These are phyloP conservation scores for Panicum hallii DNA, from an alignment of 202 grass and related monocot genomes.

Conservation along the genomic window DNA sequence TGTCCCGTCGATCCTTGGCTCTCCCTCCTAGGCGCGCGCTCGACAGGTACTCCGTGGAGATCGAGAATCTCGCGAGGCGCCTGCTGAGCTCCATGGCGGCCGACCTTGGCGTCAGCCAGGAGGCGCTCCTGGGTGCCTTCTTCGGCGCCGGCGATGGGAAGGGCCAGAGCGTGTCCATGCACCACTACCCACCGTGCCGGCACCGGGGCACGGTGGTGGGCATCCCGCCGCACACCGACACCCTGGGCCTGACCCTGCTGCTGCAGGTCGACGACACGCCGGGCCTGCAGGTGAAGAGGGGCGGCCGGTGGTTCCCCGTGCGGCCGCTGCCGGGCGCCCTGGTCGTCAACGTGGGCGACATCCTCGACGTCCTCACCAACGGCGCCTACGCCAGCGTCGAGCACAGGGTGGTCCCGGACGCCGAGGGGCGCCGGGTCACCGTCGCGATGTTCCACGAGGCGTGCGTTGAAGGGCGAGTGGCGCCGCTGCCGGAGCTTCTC, in stretches of 20 bases:
- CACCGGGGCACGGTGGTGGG: slow-evolving; percentile 55
- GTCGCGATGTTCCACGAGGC: background rate
- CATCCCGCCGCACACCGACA: slow-evolving; percentile 55
- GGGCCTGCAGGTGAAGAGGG: slow-evolving; percentile 58
- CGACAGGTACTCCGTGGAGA: slow-evolving; percentile 43
- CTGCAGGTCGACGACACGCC: slow-evolving; percentile 51
- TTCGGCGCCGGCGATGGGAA: background rate
- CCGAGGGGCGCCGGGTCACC: background rate
- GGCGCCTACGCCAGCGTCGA: background rate
- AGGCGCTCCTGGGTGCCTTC: slow-evolving; percentile 24
- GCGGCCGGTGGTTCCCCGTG: slow-evolving; percentile 38
- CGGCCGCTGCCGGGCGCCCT: slow-evolving; percentile 15
- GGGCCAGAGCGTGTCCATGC: slow-evolving; percentile 34
- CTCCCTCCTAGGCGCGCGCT: background rate
- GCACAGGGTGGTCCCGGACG: background rate
- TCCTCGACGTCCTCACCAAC: slow-evolving; percentile 42
- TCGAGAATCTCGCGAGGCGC: slow-evolving; percentile 33
- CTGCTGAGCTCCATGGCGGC: slow-evolving; percentile 51
- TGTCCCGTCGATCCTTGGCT: too few relatives aligned
- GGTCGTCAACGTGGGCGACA: slow-evolving; percentile 31
- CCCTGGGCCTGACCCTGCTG: background rate
- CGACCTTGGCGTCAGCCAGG: slow-evolving; percentile 5
- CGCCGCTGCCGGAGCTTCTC: background rate
- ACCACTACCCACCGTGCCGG: slow-evolving; percentile 62
- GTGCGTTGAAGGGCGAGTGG: background rate